Evolutionary conservation across 1,284 basidiomycete genomes (phyloP).

Genomic region (Ganoderma lingzhi): DNA sequence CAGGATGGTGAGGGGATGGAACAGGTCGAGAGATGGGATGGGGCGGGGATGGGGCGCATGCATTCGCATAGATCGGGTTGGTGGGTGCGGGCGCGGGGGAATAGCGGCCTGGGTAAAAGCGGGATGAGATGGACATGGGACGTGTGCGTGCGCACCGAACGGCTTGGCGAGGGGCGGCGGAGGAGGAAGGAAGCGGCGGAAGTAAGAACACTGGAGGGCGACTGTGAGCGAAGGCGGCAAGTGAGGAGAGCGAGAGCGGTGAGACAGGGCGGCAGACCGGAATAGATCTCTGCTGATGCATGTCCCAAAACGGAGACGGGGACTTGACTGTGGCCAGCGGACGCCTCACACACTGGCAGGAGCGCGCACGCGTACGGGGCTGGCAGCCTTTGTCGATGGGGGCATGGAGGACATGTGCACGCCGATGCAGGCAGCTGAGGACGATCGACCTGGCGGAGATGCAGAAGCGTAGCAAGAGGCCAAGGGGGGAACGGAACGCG

Average conservation of each 20-base stretch:
- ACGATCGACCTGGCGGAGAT: neutral
- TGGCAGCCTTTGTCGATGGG: neutral
- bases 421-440: neutral
- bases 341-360: neutral
- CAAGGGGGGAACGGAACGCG: too few species aligned
- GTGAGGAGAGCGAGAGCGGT: conserved; percentile 19
- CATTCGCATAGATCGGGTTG: neutral
- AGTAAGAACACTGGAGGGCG: conserved; percentile 14
- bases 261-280: conserved; percentile 24
- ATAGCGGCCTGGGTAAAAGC: neutral
- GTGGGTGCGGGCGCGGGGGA: conserved; percentile 22
- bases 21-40: neutral
- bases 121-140: conserved; percentile 8
- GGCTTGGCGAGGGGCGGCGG: conserved; percentile 5
- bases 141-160: neutral
- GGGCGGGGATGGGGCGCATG: neutral
- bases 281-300: conserved; percentile 19
- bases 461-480: neutral
- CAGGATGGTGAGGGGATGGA: neutral
- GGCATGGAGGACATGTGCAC: neutral
- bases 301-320: conserved; percentile 27
- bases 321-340: conserved; percentile 23
- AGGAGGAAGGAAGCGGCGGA: conserved; percentile 24
- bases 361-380: neutral
- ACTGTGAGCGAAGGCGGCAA: conserved; percentile 10